Evolutionary conservation across 2,329 filamentous ascomycete species (phyloP), one percentile per base, ranked within the genome.

Genomic region (Simplicillium sp.): DNA sequence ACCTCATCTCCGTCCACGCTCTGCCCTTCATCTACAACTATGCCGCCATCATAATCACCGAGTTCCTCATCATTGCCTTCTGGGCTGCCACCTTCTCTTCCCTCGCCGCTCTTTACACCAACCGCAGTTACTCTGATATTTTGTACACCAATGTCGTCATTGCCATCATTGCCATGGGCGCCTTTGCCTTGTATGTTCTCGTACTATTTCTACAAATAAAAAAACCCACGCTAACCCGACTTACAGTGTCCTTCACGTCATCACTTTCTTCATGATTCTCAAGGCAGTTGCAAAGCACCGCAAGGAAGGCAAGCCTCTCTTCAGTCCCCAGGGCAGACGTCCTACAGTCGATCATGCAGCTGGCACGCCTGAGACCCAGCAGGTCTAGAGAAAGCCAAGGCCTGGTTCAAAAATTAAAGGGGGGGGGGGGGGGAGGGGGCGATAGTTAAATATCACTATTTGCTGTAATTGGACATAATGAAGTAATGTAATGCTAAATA

Each of bases 1-100:
- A 40, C 20, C 28, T 32, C 32, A 29, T 40, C 16, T 29, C 38
- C 14, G 38, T 40, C 13, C 38, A 40, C 38, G 38, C 29, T 4
- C 17, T 40, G 15, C 38, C 38, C 14, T 40, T 40, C 38, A 40
- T 40, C 18, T 40, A 40, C 38, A 40, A 40, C 33, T 40, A 32
- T 29, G 29, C n/a, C 7, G 38, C 38, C 16, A 18, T 40, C 31
- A 20, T 40, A 29, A 32, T 40, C 29, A 40, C 38, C 15, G 38
- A 40, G 20, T 18, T 13, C 3, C 17, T 40, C n/a, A 36, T 31
- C n/a, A 11, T 40, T 13, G 16, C 31, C 2, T 35, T 33, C 31
- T 33, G 15, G 12, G 38, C 38, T 29, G 38, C 31, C 17, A 20
- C 38, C 3, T 40, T 40, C 15, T 25, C 12, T 17, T 35, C 38